Conservation (phyloP, 2,329 filamentous ascomycete genomes). For the Aciculosporium take region DNA sequence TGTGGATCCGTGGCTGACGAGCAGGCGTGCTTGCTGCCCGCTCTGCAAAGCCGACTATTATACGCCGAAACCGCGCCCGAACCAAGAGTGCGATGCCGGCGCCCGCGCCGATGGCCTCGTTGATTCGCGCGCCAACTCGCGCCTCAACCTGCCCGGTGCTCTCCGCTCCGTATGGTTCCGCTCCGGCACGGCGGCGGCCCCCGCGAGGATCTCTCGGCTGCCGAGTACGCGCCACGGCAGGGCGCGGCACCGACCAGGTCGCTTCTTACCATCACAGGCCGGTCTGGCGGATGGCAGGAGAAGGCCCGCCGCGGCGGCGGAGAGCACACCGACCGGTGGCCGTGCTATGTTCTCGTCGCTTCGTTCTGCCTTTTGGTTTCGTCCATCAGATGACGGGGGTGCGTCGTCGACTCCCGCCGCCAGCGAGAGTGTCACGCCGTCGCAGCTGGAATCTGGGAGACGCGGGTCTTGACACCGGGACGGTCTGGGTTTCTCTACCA, state of each 20-base stretch:
- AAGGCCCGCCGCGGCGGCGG: neutral
- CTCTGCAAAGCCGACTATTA: slow-evolving; percentile 98
- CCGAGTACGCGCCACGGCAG: slow-evolving; percentile 1
- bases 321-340: slow-evolving; percentile 2
- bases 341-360: slow-evolving; percentile 18
- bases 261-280: neutral
- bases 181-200: slow-evolving; percentile 4
- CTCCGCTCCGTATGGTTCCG: slow-evolving; percentile 27
- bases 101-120: slow-evolving; percentile 12
- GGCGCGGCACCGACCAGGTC: slow-evolving; percentile 1
- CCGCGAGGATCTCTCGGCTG: neutral
- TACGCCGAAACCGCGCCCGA: slow-evolving; percentile 71
- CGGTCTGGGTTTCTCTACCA: neutral
- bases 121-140: slow-evolving; percentile 25
- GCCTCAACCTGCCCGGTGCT: slow-evolving; percentile 33
- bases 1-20: slow-evolving; percentile 92
- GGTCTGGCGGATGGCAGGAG: slow-evolving; percentile 7
- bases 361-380: slow-evolving; percentile 19
- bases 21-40: slow-evolving; percentile 84
- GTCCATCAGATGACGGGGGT: slow-evolving; percentile 15
- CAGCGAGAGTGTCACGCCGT: slow-evolving; percentile 24
- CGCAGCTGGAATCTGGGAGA: slow-evolving; percentile 32
- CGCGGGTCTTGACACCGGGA: slow-evolving; percentile 10
- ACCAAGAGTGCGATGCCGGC: slow-evolving; percentile 17
- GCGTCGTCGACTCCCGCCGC: slow-evolving; percentile 7